A percentile compares a stretch with the other conserved stretches of the same genome.
Evolutionary conservation across 2,329 filamentous ascomycete species (phyloP).

Genomic region (Emydomyces testavorans): DNA sequence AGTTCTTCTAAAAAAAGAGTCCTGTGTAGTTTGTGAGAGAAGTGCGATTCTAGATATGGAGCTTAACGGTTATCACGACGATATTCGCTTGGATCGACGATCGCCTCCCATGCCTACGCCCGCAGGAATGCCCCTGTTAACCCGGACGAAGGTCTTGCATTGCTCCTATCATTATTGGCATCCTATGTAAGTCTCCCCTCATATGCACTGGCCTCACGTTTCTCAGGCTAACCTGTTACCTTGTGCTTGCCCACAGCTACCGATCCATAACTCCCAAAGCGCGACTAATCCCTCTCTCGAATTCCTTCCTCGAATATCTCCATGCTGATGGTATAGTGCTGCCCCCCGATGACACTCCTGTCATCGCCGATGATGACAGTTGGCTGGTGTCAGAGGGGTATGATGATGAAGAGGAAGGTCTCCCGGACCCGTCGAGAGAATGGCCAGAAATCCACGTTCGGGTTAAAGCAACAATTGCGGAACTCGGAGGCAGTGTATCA

Average conservation of each 20-base stretch:
- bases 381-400: slow-evolving; percentile 54
- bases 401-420: slow-evolving; percentile 47
- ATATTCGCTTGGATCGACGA: background rate
- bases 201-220: background rate
- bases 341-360: slow-evolving; percentile 38
- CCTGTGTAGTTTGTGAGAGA: too few species aligned
- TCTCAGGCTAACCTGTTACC: background rate
- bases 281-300: slow-evolving; percentile 64
- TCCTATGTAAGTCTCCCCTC: slow-evolving; percentile 45
- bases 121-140: slow-evolving; percentile 61
- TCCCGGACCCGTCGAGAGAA: slow-evolving; percentile 43
- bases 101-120: slow-evolving; percentile 1
- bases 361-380: slow-evolving; percentile 37
- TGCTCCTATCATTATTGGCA: slow-evolving; percentile 95
- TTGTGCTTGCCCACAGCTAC: slow-evolving; percentile 45
- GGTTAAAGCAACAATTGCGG: slow-evolving; percentile 65
- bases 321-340: slow-evolving; percentile 86
- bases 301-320: slow-evolving; percentile 71
- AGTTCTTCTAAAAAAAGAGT: too few species aligned
- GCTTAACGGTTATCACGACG: background rate
- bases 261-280: slow-evolving; percentile 73
- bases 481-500: slow-evolving; percentile 73
- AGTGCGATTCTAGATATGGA: background rate
- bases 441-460: slow-evolving; percentile 62
- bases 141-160: slow-evolving; percentile 76